Base-by-base conservation (phyloP, 2,329 filamentous ascomycete species). In the Colletotrichum neosansevieriae region DNA sequence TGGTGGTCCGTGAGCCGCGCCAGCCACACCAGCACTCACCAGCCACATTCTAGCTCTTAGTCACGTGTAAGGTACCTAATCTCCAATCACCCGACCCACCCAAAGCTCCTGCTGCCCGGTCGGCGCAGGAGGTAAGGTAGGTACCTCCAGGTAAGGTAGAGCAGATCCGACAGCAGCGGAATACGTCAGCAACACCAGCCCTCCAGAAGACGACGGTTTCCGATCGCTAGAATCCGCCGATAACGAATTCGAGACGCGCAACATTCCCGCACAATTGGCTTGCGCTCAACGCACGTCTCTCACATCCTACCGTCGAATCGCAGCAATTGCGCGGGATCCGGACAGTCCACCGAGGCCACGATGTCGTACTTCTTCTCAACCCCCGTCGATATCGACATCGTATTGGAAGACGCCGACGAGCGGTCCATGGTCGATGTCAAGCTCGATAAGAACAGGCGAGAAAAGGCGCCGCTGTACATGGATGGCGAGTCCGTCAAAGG, bases 311-410 rank as follows among this genome's bases (percentile, higher is more conserved):
- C 6, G 34, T 36, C 49, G 36, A 19, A 70, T 17, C 45, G 56
- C 21, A 57, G 49, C 44, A 67, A 49, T 49, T 40, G 54, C 56
- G 42, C 40, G 62, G 42, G 17, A 66, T 60, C 62, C 66, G 49
- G 61, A 38, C 61, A 49, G 50, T 74, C 50, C 56, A 38, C 34
- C 62, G 56, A 65, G n/a, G 49, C 53, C 75, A 79, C 73, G 74
- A 98, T 98, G 96, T 97, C 96, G 74, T 97, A 97, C 84, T 97
- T 97, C 85, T 99, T 98, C 85, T 94, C 94, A 74, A 98, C 95
- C 69, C 96, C 96, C 62, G 93, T 99, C 82, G 96, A 99, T 82
- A 99, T 99, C 84, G 96, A 99, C 84, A 92, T 99, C 78, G 94
- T 98, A 75, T 93, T 99, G 75, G 94, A 98, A 76, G 94, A 98